Evolutionary conservation across 2,329 filamentous ascomycete species (phyloP), one percentile per base, ranked within the genome.

Genomic region (Botrytis fragariae): DNA sequence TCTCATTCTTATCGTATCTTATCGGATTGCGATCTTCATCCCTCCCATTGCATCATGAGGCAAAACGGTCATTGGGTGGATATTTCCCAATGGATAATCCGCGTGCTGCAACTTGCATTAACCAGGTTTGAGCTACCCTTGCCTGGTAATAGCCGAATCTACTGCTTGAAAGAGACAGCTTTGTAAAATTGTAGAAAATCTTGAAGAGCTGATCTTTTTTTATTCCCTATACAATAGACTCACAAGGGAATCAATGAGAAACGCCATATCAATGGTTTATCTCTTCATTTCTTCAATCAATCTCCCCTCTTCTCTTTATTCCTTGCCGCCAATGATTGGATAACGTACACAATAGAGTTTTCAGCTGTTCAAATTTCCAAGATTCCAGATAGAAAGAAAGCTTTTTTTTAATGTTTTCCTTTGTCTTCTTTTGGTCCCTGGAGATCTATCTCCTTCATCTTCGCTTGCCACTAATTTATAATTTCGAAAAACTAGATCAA

Each of bases 21-120:
- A 68, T 48, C 70, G 54, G 54, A 72, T 68, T 72, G 37, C 48
- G 62, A 65, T 60, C 54, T 59, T 67, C 32, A 68, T 18, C 62
- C 62, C 54, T 59, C 45, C 37, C n/a, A 72, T 72, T 67, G 71
- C 71, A 72, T 72, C 71, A 72, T 72, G 29, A n/a, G 29, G 35
- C 22, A 20, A 44, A 37, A 60, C 5, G 20, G 14, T 60, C 37
- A 72, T 72, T 72, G 71, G 71, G 4, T 48, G 16, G 25, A 57
- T 3, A 42, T 57, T 14, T 29, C n/a, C 35, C n/a, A 29, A 37
- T 42, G 48, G 48, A n/a, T 22, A 51, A 39, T 20, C 63, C 63
- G 42, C 44, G 45, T 37, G 45, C 42, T 64, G 39, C 61, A 64
- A 32, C 25, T 29, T 3, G 51, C 51, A 57, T 57, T n/a, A 57